These are phyloP conservation scores for Saccharomyces hybrid DNA, from an alignment of 1,139 yeast genomes.

Conservation along the genomic window DNA sequence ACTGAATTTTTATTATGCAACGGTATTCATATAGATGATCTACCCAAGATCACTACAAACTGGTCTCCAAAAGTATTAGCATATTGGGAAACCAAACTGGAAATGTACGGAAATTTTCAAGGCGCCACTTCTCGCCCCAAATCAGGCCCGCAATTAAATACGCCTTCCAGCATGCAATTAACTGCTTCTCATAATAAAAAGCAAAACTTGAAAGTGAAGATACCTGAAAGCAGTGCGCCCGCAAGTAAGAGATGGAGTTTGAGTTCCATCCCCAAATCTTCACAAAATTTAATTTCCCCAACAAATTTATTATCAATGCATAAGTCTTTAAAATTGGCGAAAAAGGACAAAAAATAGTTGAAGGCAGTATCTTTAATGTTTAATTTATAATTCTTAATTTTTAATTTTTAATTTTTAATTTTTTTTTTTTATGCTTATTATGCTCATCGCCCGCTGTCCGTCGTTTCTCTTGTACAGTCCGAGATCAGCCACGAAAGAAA, in stretches of 20 bases:
- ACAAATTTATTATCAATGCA: conserved; percentile 13
- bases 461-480: neutral
- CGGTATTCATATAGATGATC: conserved; percentile 37
- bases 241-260: conserved; percentile 12
- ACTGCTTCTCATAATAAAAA: neutral
- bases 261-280: conserved; percentile 15
- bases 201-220: neutral
- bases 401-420: neutral
- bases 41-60: conserved; percentile 9
- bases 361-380: too few relatives aligned
- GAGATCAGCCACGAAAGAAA: neutral
- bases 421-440: neutral
- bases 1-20: conserved; percentile 68
- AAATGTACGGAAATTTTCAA: conserved; percentile 22
- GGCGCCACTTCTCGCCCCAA: neutral
- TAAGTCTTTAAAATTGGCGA: conserved; percentile 15
- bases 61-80: conserved; percentile 18
- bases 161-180: neutral
- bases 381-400: neutral
- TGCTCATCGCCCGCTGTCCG: neutral
- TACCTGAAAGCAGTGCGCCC: neutral
- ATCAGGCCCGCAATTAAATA: neutral
- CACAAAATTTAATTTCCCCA: conserved; percentile 16
- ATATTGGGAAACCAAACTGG: conserved; percentile 46
- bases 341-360: conserved; percentile 6